These are phyloP conservation scores for Haplographium delicatum DNA, from an alignment of 495 filamentous ascomycete genomes.

Conservation along the genomic window DNA sequence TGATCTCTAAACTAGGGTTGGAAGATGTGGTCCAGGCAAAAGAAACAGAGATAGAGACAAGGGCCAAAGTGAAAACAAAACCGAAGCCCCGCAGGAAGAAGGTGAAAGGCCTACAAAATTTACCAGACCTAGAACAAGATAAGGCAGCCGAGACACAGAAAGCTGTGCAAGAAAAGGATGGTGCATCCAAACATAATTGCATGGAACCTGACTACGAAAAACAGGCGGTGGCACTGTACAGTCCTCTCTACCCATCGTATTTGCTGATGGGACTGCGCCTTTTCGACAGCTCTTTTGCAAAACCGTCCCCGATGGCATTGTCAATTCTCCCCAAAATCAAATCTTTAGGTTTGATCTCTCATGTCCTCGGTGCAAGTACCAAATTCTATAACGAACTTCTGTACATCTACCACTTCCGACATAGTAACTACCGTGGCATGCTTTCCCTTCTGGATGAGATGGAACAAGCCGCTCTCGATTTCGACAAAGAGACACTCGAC, in stretches of 20 bases:
- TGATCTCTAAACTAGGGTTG: constrained; percentile 43
- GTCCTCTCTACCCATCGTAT: constrained; percentile 60
- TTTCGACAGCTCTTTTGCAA: constrained; percentile 54
- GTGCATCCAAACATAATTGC: not conserved
- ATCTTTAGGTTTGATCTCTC: constrained; percentile 61
- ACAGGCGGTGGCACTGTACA: constrained; percentile 40
- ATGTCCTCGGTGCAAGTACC: constrained; percentile 67
- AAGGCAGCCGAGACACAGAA: constrained; percentile 17
- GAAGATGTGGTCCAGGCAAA: constrained; percentile 5
- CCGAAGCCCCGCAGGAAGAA: constrained; percentile 8
- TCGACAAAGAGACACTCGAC: constrained; percentile 48
- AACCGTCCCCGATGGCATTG: constrained; percentile 52
- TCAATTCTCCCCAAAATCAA: constrained; percentile 66
- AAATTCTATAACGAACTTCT: constrained; percentile 72
- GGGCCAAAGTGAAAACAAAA: not conserved
- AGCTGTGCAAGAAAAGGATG: constrained; percentile 2
- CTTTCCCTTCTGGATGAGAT: constrained; percentile 68
- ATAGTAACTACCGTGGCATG: constrained; percentile 55
- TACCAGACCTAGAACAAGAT: too few relatives aligned
- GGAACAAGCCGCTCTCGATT: constrained; percentile 62
- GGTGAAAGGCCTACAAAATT: too few relatives aligned
- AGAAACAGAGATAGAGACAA: too few relatives aligned
- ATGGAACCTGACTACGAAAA: constrained; percentile 3
- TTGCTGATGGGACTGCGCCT: constrained; percentile 59
- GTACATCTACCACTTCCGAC: constrained; percentile 55